Base-by-base conservation (phyloP, 805 yeast species). In the Wickerhamomyces mucosus region DNA sequence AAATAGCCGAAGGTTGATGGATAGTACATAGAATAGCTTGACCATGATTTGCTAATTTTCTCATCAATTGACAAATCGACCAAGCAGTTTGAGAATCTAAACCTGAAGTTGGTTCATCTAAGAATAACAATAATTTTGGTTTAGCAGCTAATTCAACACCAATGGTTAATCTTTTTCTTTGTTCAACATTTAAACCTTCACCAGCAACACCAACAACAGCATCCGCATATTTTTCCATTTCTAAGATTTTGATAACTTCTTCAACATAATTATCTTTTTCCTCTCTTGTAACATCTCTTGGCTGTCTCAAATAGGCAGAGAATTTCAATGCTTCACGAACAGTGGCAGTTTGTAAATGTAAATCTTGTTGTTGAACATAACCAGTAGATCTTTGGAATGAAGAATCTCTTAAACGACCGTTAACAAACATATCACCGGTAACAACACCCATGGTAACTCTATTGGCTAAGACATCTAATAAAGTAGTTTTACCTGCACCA, bases 1-100 rank as follows among this genome's bases (percentile, higher is more conserved):
- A 61, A 36, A 78, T 65, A 33, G 94, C 88, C 7, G 92, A 81
- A 48, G 94, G 94, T 56, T 81, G 94, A 57, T 81, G 92, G 43
- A 81, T 81, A 18, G 94, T 81, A 62, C 80, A 74, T 50, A 74
- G 57, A 48, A 74, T 72, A 25, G 79, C 78, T 51, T 74, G 78
- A 25, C 79, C 79, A 42, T 67, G 67, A 42, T 65, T 58, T 6
- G 79, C 75, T 37, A 74, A 53, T 42, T 70, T 70, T 52, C 73
- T 65, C 72, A 74, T 63, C 53, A 74, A 61, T 49, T 70, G 66
- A 52, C 75, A 69, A 43, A 74, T 69, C 21, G 79, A 67, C 78
- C 78, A 74, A 11, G 80, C 78, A 26, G 80, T 70, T 53, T 74
- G 79, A 15, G 79, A 74, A 48, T 75, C 81, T 47, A 75, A 56